A percentile compares a stretch with the other conserved stretches of the same genome.
phyloP scores from a whole-genome alignment of 352 stramenopile genomes.

The Blastocystis sp. region DNA sequence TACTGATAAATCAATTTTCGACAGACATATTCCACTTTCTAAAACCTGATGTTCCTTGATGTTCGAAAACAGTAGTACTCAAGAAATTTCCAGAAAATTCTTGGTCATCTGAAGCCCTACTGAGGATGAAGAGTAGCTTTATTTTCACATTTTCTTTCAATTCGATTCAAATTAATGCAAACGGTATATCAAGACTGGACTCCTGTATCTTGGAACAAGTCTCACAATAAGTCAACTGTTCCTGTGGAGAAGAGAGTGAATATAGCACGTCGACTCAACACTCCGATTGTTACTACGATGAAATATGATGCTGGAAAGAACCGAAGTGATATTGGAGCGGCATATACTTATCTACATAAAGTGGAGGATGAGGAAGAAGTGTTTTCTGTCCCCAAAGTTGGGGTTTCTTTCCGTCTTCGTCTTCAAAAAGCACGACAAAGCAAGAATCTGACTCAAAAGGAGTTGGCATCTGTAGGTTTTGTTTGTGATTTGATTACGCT shows the following conservation, averaged over 20 bases:
- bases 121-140: background rate
- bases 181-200: slow-evolving; percentile 76
- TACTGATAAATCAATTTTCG: too few relatives aligned
- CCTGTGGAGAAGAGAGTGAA: slow-evolving; percentile 77
- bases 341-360: slow-evolving; percentile 81
- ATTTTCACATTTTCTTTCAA: background rate
- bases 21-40: background rate
- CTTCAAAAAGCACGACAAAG: slow-evolving; percentile 82
- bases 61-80: background rate
- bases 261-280: slow-evolving; percentile 76
- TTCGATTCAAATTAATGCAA: slow-evolving; percentile 15
- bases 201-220: slow-evolving; percentile 76
- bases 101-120: background rate
- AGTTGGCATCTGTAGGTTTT: slow-evolving; percentile 81
- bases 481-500: background rate
- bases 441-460: slow-evolving; percentile 97
- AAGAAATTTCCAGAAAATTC: slow-evolving; percentile 8
- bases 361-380: slow-evolving; percentile 83
- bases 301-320: slow-evolving; percentile 77
- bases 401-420: slow-evolving; percentile 56
- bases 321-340: slow-evolving; percentile 78
- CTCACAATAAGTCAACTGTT: slow-evolving; percentile 71
- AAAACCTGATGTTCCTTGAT: slow-evolving; percentile 10
- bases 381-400: slow-evolving; percentile 77
- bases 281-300: slow-evolving; percentile 75